Evolutionary conservation across 2,329 filamentous ascomycete species (phyloP).

Genomic region (Talaromyces rugulosus): DNA sequence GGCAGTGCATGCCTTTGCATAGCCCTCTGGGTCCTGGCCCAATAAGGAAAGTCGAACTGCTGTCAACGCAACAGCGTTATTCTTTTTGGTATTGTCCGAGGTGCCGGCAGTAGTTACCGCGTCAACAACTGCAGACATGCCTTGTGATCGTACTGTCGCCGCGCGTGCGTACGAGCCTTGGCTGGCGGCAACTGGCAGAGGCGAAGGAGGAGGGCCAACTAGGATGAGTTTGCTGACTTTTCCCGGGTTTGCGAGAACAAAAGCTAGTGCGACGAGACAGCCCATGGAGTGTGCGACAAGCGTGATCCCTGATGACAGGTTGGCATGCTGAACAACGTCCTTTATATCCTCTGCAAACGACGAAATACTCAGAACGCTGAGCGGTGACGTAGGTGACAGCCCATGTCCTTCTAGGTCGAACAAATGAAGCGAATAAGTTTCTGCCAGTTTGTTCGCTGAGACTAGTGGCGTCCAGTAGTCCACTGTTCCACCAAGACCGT

Average conservation of each 20-base stretch:
- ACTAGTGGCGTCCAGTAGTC: conserved; percentile 47
- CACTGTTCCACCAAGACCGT: conserved; percentile 49
- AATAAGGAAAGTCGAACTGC: conserved; percentile 45
- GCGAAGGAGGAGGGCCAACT: conserved; percentile 45
- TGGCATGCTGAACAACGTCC: conserved; percentile 33
- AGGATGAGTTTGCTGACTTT: conserved; percentile 45
- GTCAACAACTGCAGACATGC: conserved; percentile 44
- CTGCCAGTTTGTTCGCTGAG: conserved; percentile 20
- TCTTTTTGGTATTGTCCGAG: conserved; percentile 32
- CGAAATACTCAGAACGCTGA: conserved; percentile 39
- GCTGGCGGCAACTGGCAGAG: conserved; percentile 36
- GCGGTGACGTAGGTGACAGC: conserved; percentile 48
- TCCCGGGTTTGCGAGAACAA: conserved; percentile 37
- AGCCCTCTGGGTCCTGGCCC: conserved; percentile 49
- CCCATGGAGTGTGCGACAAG: conserved; percentile 52
- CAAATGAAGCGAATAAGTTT: conserved; percentile 36
- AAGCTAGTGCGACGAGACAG: conserved; percentile 44
- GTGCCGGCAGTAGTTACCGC: conserved; percentile 33
- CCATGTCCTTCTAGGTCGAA: conserved; percentile 57
- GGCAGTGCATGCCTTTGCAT: conserved; percentile 52
- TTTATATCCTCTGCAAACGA: conserved; percentile 43
- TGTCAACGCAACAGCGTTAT: conserved; percentile 38
- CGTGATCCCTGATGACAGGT: conserved; percentile 25
- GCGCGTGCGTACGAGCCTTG: conserved; percentile 33
- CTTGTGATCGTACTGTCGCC: conserved; percentile 37